Evolutionary conservation across 2,329 filamentous ascomycete species (phyloP).

Genomic region (Calycina herbarum): DNA sequence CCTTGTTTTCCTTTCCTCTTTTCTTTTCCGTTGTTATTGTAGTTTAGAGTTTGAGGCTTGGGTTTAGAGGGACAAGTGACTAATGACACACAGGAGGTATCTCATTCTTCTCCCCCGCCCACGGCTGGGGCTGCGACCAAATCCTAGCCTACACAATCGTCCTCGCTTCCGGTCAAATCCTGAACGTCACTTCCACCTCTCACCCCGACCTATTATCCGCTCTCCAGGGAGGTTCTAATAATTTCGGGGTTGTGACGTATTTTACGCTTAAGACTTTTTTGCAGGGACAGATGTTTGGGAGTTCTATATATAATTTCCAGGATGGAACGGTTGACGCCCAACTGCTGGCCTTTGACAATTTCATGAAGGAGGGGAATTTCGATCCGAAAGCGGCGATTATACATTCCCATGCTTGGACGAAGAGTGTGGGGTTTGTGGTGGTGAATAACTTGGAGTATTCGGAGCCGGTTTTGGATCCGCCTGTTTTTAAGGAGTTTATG

Average conservation of each 20-base stretch:
- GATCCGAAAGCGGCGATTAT: background rate
- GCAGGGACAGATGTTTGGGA: background rate
- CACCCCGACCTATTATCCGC: background rate
- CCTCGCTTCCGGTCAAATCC: background rate
- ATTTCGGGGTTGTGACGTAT: background rate
- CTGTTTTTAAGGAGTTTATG: background rate
- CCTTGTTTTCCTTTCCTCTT: background rate
- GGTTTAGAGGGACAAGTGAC: too few species aligned
- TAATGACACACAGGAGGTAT: background rate
- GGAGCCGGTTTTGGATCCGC: background rate
- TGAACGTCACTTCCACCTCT: background rate
- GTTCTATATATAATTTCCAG: background rate
- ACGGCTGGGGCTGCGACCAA: background rate
- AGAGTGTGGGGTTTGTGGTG: background rate
- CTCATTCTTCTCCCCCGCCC: conserved; percentile 3
- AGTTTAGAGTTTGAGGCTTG: background rate
- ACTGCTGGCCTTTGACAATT: background rate
- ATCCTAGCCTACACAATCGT: background rate
- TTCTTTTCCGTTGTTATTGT: background rate
- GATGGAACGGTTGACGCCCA: background rate
- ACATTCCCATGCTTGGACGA: background rate
- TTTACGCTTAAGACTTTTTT: background rate
- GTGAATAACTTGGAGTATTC: background rate
- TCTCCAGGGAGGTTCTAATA: background rate
- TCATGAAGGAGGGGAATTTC: background rate